Evolutionary conservation across 129 eudicot genomes (phyloP), one percentile per base, ranked within the genome.

Genomic region (Saussurea involucrata): DNA sequence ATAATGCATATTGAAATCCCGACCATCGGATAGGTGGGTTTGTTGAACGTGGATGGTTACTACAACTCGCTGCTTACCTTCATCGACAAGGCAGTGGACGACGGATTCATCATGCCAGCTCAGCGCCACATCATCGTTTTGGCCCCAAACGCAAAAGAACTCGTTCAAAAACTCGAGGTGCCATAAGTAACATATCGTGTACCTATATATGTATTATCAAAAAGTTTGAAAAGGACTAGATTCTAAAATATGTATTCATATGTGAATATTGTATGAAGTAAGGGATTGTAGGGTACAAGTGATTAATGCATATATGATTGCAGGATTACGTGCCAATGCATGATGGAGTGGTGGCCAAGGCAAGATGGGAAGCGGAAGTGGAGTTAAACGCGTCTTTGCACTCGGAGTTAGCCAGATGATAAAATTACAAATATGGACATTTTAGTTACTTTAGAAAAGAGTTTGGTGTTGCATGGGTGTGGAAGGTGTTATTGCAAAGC

Each of bases 331-430:
- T 80, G 46, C 90, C 96, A 15, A 74, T 86, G 83, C 90, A 90
- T 57, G 85, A 81, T 72, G 92, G 86, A 69, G 89, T 81, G 46
- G 88, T 83, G 77, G 85, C 85, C 20, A 83, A 80, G 91, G 85
- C 91, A 67, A 49, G 77, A 58, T 89, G 95, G 95, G 95, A 89
- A 68, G 90, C 66, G 6, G 92, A 83, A 83, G 88, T 87, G 89
- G 95, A 87, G 83, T 76, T 87, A 17, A 89, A 89, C 55, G 69
- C 85, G 58, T 82, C 87, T 76, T 80, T 81, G 80, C 85, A 86
- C 68, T 46, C 84, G 8, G 82, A 86, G 66, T 28, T 84, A 28
- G 85, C 84, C 18, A 80, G 88, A 57, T 82, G 79, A 80, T 68
- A 37, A 60, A 65, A 80, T 61, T 75, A 72, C 73, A 24, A 57